A percentile compares a stretch with the other conserved stretches of the same genome.
Evolutionary conservation across 73 alveolate species (phyloP).

Genomic region (Paramecium tetraurelia): DNA sequence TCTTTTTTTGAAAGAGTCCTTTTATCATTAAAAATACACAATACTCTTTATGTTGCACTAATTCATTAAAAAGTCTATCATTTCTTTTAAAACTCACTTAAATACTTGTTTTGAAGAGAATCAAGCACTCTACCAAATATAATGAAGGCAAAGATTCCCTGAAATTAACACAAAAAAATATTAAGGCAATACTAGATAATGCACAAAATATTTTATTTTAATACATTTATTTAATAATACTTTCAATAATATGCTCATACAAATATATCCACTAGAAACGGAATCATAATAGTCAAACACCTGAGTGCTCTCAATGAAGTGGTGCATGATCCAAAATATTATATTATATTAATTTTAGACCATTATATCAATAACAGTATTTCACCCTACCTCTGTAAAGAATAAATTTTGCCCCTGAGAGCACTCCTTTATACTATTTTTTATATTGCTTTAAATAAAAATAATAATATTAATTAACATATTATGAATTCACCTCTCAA

Average conservation of each 20-base stretch:
- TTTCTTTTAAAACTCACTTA: neutral
- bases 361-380: neutral
- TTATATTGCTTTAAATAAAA: neutral
- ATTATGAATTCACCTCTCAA: neutral
- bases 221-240: neutral
- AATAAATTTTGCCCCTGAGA: too few species aligned
- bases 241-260: neutral
- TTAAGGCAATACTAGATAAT: neutral
- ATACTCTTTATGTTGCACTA: neutral
- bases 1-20: neutral
- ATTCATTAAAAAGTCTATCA: neutral
- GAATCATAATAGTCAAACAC: neutral
- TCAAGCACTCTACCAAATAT: neutral
- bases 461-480: neutral
- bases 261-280: neutral
- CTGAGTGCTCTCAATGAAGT: too few species aligned
- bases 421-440: neutral
- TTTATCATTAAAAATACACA: neutral
- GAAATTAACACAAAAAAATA: neutral
- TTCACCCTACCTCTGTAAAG: neutral
- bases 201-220: constrained; percentile 15
- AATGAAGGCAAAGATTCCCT: neutral
- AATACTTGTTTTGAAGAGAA: neutral
- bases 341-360: neutral
- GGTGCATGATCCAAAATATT: too few species aligned